phyloP scores from a whole-genome alignment of 164 flowering plant species.

The Magnolia sinica region DNA sequence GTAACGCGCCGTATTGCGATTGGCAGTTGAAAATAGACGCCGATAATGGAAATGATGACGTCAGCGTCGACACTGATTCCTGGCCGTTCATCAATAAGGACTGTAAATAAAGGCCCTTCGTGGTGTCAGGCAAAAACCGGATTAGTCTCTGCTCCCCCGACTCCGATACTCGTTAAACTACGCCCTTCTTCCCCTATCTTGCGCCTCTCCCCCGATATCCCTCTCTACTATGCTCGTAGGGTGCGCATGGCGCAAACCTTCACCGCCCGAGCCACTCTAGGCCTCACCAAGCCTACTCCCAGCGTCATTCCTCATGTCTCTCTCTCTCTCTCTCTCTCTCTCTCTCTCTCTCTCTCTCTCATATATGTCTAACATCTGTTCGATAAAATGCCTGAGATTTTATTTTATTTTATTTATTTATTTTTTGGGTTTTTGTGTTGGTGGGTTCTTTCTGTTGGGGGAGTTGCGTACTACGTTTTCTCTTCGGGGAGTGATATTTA shows the following conservation, averaged over 20 bases:
- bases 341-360: too few relatives aligned
- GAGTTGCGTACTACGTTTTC: not conserved
- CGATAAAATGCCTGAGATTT: not conserved
- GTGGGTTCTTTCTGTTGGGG: not conserved
- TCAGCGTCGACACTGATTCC: too few relatives aligned
- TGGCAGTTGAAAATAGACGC: too few relatives aligned
- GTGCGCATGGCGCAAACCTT: constrained; percentile 31
- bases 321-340: too few relatives aligned
- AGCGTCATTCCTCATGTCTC: constrained; percentile 34
- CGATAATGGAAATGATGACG: too few relatives aligned
- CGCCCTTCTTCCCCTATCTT: not conserved
- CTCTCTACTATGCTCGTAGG: constrained; percentile 7
- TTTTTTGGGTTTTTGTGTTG: too few relatives aligned
- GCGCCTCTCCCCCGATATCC: not conserved
- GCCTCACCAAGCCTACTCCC: constrained; percentile 40
- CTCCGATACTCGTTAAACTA: not conserved
- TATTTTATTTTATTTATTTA: too few relatives aligned
- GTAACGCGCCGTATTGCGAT: too few relatives aligned
- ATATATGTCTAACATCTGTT: not conserved
- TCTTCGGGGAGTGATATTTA: not conserved
- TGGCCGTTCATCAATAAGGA: too few relatives aligned
- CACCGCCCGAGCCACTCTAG: constrained; percentile 34
- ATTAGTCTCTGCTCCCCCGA: too few relatives aligned
- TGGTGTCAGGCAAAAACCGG: too few relatives aligned
- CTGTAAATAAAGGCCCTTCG: too few relatives aligned